phyloP scores from a whole-genome alignment of 768 basidiomycete genomes.

The Pisolithus sp. region DNA sequence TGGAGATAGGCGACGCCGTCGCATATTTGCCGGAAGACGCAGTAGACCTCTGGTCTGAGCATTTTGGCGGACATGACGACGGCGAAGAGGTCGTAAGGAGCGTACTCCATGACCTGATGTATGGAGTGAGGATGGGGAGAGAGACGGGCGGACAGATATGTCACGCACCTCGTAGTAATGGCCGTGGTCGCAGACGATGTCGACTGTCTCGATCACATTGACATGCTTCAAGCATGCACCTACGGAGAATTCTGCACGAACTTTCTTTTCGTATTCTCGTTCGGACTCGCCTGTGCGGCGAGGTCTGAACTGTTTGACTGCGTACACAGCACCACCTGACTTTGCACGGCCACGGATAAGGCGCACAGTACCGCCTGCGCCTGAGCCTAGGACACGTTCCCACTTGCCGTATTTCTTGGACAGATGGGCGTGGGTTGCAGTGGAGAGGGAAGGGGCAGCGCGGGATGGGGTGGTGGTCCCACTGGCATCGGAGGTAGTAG shows the following conservation, averaged over 20 bases:
- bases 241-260: slow-evolving; percentile 98
- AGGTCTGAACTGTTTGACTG: slow-evolving; percentile 96
- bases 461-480: slow-evolving; percentile 22
- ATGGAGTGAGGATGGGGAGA: slow-evolving; percentile 2
- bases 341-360: slow-evolving; percentile 85
- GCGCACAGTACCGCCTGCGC: slow-evolving; percentile 97
- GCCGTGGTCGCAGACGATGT: slow-evolving; percentile 96
- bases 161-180: slow-evolving; percentile 90
- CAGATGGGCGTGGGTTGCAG: slow-evolving; percentile 84
- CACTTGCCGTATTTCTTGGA: slow-evolving; percentile 99
- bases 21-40: slow-evolving; percentile 97
- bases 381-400: slow-evolving; percentile 91
- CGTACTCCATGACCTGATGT: slow-evolving; percentile 95
- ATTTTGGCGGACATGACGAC: slow-evolving; percentile 99
- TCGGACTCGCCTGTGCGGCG: slow-evolving; percentile 83
- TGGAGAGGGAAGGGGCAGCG: slow-evolving; percentile 58
- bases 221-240: slow-evolving; percentile 89
- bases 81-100: slow-evolving; percentile 95
- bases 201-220: slow-evolving; percentile 97
- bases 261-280: slow-evolving; percentile 99
- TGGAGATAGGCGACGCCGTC: slow-evolving; percentile 98
- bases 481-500: slow-evolving; percentile 13
- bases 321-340: slow-evolving; percentile 79
- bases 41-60: slow-evolving; percentile 97
- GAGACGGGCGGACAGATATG: slow-evolving; percentile 3